These are phyloP conservation scores for Aechmea fasciata DNA, from an alignment of 176 grass and related monocot genomes.

Conservation along the genomic window DNA sequence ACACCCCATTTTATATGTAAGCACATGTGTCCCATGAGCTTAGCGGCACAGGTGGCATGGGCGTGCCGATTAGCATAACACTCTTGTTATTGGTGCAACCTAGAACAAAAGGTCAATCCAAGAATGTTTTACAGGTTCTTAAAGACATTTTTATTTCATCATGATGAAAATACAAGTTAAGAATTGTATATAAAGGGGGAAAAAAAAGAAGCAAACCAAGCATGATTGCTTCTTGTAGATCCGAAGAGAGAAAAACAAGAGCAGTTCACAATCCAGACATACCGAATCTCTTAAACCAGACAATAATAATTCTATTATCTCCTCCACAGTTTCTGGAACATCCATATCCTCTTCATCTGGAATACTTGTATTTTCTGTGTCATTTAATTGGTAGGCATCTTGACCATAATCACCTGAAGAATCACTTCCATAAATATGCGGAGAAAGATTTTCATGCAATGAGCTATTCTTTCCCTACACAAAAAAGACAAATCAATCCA, in stretches of 20 bases:
- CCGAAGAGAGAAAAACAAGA: background rate
- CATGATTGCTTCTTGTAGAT: background rate
- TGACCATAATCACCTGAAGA: conserved; percentile 31
- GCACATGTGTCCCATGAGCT: too few relatives aligned
- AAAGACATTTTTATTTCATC: too few relatives aligned
- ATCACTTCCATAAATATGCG: conserved; percentile 23
- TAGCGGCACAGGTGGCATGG: too few relatives aligned
- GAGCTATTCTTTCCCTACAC: conserved; percentile 62
- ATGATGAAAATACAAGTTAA: conserved; percentile 2
- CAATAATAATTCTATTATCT: conserved; percentile 75
- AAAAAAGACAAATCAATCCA: conserved; percentile 4
- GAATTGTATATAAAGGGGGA: conserved; percentile 9
- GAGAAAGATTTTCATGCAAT: conserved; percentile 62
- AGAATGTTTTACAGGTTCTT: too few relatives aligned
- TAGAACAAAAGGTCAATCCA: too few relatives aligned
- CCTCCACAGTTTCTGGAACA: conserved; percentile 85
- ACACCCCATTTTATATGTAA: too few relatives aligned
- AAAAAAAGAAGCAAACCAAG: conserved; percentile 7
- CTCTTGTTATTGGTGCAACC: too few relatives aligned
- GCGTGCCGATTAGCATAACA: too few relatives aligned
- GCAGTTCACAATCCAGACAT: conserved; percentile 27
- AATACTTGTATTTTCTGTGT: conserved; percentile 13
- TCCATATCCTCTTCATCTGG: conserved; percentile 78
- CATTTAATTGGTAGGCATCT: conserved; percentile 27
- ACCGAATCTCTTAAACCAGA: conserved; percentile 90